phyloP scores from a whole-genome alignment of 345 rosid species.

The Sonneratia caseolaris region DNA sequence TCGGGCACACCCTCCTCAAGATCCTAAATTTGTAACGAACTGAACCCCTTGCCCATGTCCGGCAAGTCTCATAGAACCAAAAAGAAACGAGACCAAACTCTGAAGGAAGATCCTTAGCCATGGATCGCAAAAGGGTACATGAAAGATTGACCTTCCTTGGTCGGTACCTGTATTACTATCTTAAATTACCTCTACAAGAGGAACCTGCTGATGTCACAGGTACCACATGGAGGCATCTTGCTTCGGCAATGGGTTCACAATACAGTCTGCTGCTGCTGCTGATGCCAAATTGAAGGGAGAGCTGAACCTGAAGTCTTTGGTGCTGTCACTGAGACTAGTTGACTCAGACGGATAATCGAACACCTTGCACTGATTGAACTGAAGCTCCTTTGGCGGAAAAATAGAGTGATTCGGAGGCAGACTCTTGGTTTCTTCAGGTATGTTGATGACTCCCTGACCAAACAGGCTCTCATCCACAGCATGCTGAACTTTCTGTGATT shows the following conservation, averaged over 20 bases:
- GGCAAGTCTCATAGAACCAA: background rate
- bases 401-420: conserved; percentile 16
- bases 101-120: background rate
- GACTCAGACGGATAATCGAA: conserved; percentile 23
- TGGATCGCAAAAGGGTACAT: background rate
- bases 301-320: conserved; percentile 15
- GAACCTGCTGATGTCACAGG: background rate
- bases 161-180: background rate
- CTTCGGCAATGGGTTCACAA: background rate
- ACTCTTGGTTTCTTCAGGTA: conserved; percentile 16
- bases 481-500: conserved; percentile 17
- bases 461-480: conserved; percentile 20
- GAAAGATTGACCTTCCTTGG: background rate
- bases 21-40: background rate
- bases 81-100: background rate
- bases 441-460: conserved; percentile 20
- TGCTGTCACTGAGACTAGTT: conserved; percentile 5
- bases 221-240: background rate
- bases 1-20: background rate
- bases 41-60: background rate
- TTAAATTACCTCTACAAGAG: background rate
- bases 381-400: conserved; percentile 16
- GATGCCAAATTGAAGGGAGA: conserved; percentile 23
- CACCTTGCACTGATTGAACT: conserved; percentile 24
- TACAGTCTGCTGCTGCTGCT: background rate